Evolutionary conservation across 257 asterid genomes (phyloP).

Genomic region (Leptodermis oblonga): DNA sequence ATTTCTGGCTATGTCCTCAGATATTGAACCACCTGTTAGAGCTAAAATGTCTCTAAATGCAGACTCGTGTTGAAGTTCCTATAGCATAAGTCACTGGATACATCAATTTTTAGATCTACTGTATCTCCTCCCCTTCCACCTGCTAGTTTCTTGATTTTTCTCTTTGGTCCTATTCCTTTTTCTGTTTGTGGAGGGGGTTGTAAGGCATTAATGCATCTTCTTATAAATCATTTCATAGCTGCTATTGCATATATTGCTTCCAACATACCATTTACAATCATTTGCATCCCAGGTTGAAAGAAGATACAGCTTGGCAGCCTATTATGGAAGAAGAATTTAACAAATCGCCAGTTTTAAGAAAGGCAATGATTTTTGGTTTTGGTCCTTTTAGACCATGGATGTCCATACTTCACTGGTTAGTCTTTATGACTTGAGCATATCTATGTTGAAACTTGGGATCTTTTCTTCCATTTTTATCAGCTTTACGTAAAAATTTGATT

Average conservation of each 20-base stretch:
- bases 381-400: constrained; percentile 88
- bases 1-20: neutral
- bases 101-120: neutral
- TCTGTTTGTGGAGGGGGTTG: neutral
- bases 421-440: constrained; percentile 3
- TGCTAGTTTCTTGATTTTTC: neutral
- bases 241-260: constrained; percentile 12
- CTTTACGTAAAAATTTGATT: neutral
- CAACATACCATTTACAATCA: constrained; percentile 11
- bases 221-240: neutral
- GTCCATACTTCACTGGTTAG: constrained; percentile 93
- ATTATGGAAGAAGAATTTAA: constrained; percentile 56
- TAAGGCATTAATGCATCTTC: neutral
- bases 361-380: constrained; percentile 68
- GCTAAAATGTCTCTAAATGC: neutral
- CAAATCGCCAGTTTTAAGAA: constrained; percentile 48
- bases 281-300: constrained; percentile 58
- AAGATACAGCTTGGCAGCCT: constrained; percentile 97
- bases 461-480: neutral
- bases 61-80: too few relatives aligned
- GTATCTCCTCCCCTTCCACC: neutral
- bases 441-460: neutral
- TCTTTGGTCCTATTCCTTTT: neutral
- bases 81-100: neutral
- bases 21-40: neutral